Base-by-base conservation (phyloP, 306 rosid species). In the Astragalus membranaceus region DNA sequence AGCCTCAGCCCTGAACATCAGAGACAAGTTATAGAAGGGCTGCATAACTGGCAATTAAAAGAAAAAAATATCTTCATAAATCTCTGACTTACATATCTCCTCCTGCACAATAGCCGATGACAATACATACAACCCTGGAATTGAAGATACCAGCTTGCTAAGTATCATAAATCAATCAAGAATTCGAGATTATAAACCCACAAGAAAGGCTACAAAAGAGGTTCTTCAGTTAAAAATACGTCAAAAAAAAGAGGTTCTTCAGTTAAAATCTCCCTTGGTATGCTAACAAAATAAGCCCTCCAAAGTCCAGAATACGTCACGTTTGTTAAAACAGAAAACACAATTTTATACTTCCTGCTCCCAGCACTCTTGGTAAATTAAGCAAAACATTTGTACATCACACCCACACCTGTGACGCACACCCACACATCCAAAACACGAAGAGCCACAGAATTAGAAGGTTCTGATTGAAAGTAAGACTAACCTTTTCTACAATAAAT, bases 81-180 rank as follows among this genome's bases (percentile, higher is more conserved):
- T 48, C n/a, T n/a, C 14, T 70, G 17, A 65, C 97, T 89, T 80
- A 95, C 99, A 95, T 87, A 83, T 95, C 99, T 64, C 99, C 99
- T 67, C 96, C 92, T 78, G 87, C 99, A 70, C 99, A 95, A 79
- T 87, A 95, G 74, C 96, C 91, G 15, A 95, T 77, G 74, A 95
- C 57, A 42, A 95, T 95, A 83, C 99, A 95, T 52, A 95, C 99
- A 95, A 79, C 97, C 99, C 99, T 95, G 91, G 58, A 67, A 70
- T 26, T 62, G 62, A 84, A 72, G 65, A 44, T 48, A 81, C 49
- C 60, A 58, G 37, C 64, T 49, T 14, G 48, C 16, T 41, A 82
- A 67, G 72, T 72, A 42, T 14, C 76, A 72, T 42, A 55, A 66
- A 59, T 32, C 48, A 66, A 74, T 67, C 67, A 70, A 70, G 23